Percentiles rank a stretch among this genome's conserved stretches.
Evolutionary conservation across 1,284 basidiomycete species (phyloP).

Genomic region (Cryptococcus deneoformans): DNA sequence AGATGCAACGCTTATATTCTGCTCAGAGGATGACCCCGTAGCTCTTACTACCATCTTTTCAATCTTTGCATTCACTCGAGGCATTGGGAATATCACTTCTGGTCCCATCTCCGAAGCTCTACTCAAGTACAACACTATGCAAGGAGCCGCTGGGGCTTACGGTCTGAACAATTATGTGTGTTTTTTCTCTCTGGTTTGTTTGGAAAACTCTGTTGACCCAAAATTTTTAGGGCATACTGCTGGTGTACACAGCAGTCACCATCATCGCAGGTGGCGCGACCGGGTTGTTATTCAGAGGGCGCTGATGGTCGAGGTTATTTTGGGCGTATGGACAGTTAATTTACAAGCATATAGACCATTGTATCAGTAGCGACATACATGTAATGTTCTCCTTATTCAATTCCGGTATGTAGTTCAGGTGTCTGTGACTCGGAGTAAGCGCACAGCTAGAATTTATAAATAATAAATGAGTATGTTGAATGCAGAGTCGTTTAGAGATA

Average conservation of each 20-base stretch:
- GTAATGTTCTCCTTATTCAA: too few relatives aligned
- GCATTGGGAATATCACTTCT: slow-evolving; percentile 46
- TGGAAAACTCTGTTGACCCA: not conserved
- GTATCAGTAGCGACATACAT: too few relatives aligned
- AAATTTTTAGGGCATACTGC: slow-evolving; percentile 9
- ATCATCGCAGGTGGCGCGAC: slow-evolving; percentile 12
- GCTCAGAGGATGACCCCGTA: slow-evolving; percentile 41
- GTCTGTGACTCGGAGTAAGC: too few relatives aligned
- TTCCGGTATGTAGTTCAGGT: too few relatives aligned
- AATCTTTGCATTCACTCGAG: slow-evolving; percentile 41
- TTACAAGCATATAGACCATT: too few relatives aligned
- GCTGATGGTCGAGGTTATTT: not conserved
- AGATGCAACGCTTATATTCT: not conserved
- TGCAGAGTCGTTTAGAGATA: too few relatives aligned
- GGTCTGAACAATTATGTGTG: slow-evolving; percentile 42
- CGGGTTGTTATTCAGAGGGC: slow-evolving; percentile 10
- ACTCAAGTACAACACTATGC: slow-evolving; percentile 19
- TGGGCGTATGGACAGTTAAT: too few relatives aligned
- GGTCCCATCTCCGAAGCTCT: slow-evolving; percentile 40
- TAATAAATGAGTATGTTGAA: too few relatives aligned
- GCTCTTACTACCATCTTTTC: slow-evolving; percentile 38
- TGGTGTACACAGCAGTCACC: slow-evolving; percentile 14
- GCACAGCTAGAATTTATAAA: too few relatives aligned
- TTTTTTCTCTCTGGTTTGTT: not conserved
- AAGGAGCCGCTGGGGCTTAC: slow-evolving; percentile 38